A percentile compares a stretch with the other conserved stretches of the same genome.
Conservation (phyloP, 2,329 filamentous ascomycete species). For the Trichoderma arundinaceum region DNA sequence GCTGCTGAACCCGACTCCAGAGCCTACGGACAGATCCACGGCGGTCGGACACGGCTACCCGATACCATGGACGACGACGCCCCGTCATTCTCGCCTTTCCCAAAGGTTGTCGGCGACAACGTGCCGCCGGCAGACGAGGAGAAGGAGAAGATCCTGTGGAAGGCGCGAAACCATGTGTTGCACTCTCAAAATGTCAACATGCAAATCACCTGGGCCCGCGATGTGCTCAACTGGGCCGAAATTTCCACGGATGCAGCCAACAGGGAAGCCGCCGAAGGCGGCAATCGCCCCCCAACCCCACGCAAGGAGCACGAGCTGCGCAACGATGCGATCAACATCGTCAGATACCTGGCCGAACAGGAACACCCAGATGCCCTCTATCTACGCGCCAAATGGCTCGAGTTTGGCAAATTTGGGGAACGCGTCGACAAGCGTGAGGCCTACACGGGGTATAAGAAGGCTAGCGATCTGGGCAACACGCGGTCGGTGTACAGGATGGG, state of each 20-base stretch:
- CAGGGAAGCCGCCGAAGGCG: constrained; percentile 58
- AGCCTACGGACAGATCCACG: constrained; percentile 25
- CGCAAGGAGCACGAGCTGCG: constrained; percentile 87
- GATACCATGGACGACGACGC: constrained; percentile 58
- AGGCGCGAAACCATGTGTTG: constrained; percentile 80
- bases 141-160: constrained; percentile 87
- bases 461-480: constrained; percentile 84
- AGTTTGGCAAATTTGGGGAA: constrained; percentile 95
- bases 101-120: constrained; percentile 82
- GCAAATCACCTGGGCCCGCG: constrained; percentile 96
- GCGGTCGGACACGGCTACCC: constrained; percentile 45
- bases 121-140: constrained; percentile 94
- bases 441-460: constrained; percentile 81
- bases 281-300: constrained; percentile 74
- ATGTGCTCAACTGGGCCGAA: constrained; percentile 87
- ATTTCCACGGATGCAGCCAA: constrained; percentile 77
- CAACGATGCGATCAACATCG: constrained; percentile 88
- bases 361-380: constrained; percentile 93
- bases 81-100: constrained; percentile 90
- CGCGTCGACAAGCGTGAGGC: constrained; percentile 94
- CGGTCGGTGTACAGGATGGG: constrained; percentile 95
- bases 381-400: constrained; percentile 93
- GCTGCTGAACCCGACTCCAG: constrained; percentile 16
- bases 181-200: constrained; percentile 94
- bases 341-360: constrained; percentile 87